Evolutionary conservation across 2,329 filamentous ascomycete species (phyloP).

Genomic region (Coniochaeta ligniaria): DNA sequence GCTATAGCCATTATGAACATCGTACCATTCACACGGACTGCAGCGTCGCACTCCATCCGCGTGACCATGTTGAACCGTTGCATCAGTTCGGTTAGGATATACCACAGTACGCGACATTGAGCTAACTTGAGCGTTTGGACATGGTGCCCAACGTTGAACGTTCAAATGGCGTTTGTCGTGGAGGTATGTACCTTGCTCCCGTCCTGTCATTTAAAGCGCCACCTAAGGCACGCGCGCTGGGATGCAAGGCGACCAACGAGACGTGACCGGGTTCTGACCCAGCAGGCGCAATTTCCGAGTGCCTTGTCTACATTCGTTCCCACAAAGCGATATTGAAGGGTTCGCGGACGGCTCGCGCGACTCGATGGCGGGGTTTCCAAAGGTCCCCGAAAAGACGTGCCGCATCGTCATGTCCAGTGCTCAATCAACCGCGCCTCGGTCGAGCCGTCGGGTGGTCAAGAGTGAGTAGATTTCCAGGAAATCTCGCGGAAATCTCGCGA

Average conservation of each 20-base stretch:
- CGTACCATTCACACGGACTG: background rate
- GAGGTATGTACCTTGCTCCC: too few relatives aligned
- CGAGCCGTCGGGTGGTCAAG: too few relatives aligned
- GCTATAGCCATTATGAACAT: background rate
- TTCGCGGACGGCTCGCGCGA: background rate
- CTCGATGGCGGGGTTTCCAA: background rate
- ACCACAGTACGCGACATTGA: background rate
- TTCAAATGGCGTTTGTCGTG: background rate
- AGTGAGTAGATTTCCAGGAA: background rate
- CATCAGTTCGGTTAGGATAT: background rate
- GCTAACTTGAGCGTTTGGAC: background rate
- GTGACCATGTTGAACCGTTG: background rate
- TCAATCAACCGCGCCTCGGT: too few relatives aligned
- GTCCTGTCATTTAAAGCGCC: background rate
- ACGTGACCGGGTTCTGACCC: background rate
- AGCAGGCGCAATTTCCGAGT: background rate
- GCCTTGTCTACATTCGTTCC: background rate
- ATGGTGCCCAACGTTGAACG: too few relatives aligned
- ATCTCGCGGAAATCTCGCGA: background rate
- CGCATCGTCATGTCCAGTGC: too few relatives aligned
- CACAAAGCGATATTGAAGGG: background rate
- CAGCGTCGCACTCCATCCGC: background rate
- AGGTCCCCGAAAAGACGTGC: background rate
- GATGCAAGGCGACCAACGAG: background rate
- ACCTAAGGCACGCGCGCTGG: background rate